Percentiles rank a stretch among this genome's conserved stretches.
These are phyloP conservation scores for Vigna reflexopilosa DNA, from an alignment of 306 rosid genomes.

Conservation along the genomic window DNA sequence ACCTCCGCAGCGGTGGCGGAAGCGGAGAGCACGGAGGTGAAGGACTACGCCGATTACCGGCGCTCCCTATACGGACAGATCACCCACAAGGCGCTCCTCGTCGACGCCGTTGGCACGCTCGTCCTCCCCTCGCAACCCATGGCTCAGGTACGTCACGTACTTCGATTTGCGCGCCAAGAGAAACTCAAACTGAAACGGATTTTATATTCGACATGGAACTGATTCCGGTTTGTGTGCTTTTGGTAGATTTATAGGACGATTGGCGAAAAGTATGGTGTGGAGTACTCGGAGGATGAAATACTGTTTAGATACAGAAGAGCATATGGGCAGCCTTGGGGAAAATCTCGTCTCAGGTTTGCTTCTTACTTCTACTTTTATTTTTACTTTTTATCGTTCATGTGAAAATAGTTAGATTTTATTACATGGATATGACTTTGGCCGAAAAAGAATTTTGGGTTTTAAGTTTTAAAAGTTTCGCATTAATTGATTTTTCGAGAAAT, in stretches of 20 bases:
- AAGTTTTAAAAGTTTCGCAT: background rate
- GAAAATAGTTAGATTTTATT: no score
- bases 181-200: background rate
- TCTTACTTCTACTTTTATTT: background rate
- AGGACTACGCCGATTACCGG: conserved; percentile 85
- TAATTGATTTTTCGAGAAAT: background rate
- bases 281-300: conserved; percentile 87
- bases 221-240: conserved; percentile 11
- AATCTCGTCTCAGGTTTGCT: conserved; percentile 88
- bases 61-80: conserved; percentile 87
- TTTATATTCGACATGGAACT: background rate
- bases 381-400: background rate
- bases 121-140: conserved; percentile 95
- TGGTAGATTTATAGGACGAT: conserved; percentile 75
- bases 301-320: conserved; percentile 88
- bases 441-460: no score
- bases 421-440: no score
- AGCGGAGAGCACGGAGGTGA: conserved; percentile 48
- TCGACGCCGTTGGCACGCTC: conserved; percentile 97
- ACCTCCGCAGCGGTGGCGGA: conserved; percentile 41
- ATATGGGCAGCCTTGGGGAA: conserved; percentile 92
- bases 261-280: conserved; percentile 93
- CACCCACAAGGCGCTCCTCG: conserved; percentile 89
- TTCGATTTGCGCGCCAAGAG: background rate
- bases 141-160: conserved; percentile 72